phyloP scores from a whole-genome alignment of 2,329 filamentous ascomycete species.

The Alternaria atra region DNA sequence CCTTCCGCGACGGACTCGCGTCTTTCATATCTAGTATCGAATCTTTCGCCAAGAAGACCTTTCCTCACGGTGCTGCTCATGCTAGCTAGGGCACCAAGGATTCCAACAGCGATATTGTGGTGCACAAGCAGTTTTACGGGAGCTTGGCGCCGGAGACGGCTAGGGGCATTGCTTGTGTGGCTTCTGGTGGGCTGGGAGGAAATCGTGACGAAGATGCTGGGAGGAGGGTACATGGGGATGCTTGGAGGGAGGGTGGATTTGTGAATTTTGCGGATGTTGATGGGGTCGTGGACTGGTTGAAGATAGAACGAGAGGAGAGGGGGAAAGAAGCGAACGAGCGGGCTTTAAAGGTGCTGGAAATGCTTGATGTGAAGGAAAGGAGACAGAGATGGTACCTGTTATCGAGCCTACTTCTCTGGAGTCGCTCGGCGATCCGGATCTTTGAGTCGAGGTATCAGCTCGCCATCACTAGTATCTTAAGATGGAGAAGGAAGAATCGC shows the following conservation, averaged over 20 bases:
- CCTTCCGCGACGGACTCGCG: conserved; percentile 28
- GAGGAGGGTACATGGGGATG: conserved; percentile 28
- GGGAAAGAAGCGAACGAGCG: neutral
- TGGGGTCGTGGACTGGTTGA: conserved; percentile 26
- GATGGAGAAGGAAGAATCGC: too few relatives aligned
- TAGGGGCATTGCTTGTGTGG: conserved; percentile 38
- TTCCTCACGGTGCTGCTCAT: conserved; percentile 1
- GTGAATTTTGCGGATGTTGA: conserved; percentile 34
- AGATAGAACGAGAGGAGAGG: neutral
- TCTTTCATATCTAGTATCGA: conserved; percentile 27
- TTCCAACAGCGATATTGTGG: too few relatives aligned
- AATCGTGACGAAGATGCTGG: conserved; percentile 10
- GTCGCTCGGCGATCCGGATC: neutral
- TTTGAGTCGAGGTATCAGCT: neutral
- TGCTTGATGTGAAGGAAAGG: neutral
- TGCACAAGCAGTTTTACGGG: conserved; percentile 7
- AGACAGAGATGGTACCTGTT: too few relatives aligned
- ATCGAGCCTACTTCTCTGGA: neutral
- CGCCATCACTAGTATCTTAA: too few relatives aligned
- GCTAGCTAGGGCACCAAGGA: too few relatives aligned
- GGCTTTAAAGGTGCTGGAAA: too few relatives aligned
- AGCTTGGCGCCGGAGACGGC: conserved; percentile 25
- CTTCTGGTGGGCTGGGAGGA: conserved; percentile 34
- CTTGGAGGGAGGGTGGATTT: conserved; percentile 36
- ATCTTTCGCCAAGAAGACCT: neutral